Conservation (phyloP, 2,329 filamentous ascomycete species). For the Pseudocercospora macadamiae region DNA sequence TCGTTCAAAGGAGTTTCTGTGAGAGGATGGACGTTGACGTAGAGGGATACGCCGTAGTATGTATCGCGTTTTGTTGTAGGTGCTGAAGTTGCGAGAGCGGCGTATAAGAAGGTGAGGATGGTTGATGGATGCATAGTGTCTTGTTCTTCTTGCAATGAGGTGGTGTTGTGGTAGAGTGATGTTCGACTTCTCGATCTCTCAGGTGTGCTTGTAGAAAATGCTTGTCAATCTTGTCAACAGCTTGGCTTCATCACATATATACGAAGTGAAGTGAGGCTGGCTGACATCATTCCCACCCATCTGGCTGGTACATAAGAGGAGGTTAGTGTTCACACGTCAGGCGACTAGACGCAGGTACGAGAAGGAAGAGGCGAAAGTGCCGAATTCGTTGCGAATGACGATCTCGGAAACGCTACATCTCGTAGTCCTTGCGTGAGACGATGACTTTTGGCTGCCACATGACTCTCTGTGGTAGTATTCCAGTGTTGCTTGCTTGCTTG, state of each 20-base stretch:
- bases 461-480: background rate
- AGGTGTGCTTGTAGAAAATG: too few relatives aligned
- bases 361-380: background rate
- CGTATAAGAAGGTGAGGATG: too few relatives aligned
- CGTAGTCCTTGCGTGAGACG: background rate
- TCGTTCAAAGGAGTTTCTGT: constrained; percentile 11
- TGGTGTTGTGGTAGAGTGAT: too few relatives aligned
- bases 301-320: too few relatives aligned
- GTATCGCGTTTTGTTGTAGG: constrained; percentile 8
- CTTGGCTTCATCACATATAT: too few relatives aligned
- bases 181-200: too few relatives aligned
- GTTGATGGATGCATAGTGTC: too few relatives aligned
- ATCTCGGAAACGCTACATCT: background rate
- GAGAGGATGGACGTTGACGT: constrained; percentile 9
- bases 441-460: background rate
- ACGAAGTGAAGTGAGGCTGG: too few relatives aligned
- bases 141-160: too few relatives aligned
- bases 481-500: background rate
- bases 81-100: constrained; percentile 6
- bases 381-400: background rate
- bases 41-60: constrained; percentile 25
- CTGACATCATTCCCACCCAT: too few relatives aligned
- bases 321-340: background rate
- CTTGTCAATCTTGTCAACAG: too few relatives aligned
- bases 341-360: background rate